Base-by-base conservation (phyloP, 148 eudicot species). In the Cornus suecica region DNA sequence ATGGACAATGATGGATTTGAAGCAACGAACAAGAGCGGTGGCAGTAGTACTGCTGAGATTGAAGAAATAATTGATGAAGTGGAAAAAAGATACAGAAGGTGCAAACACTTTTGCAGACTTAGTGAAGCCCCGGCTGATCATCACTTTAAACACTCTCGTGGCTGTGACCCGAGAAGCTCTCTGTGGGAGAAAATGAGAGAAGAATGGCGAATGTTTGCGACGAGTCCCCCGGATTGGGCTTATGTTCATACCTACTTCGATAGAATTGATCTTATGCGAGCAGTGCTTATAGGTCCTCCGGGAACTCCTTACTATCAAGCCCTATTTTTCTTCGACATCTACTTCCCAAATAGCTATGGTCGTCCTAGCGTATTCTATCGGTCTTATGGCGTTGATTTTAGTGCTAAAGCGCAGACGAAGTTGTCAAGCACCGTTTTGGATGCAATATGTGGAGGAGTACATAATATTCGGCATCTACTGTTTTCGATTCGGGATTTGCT, bases 321-420 rank as follows among this genome's bases (percentile, higher is more conserved):
- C 8, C 9, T 37, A 10, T 37, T 37, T 10, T 37, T 37, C 42
- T 37, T 37, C 42, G 42, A 37, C 42, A 37, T 37, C 6, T 37
- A 6, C 42, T 37, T 37, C 8, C 42, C 42, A 37, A 37, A 10
- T 3, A 37, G 7, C 8, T 37, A 37, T 37, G 9, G n/a, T 28
- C 75, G 70, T 26, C 80, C 80, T 4, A 66, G 29, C 30, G 7
- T 71, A 65, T 60, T 10, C 26, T 69, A 76, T 30, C 66, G 26
- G 22, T 60, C 72, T 27, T 2, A 29, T 34, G 42, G 60, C 61
- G 34, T 76, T 41, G 22, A 74, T 58, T 61, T 48, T 6, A 70
- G 27, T 62, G 69, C 74, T 5, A 32, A 42, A 15, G 26, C 58
- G 5, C 10, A 62, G 32, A 54, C 64, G 2, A 51, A 62, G 23